phyloP scores from a whole-genome alignment of 768 basidiomycete species.

The Guyanaporus albipodus region DNA sequence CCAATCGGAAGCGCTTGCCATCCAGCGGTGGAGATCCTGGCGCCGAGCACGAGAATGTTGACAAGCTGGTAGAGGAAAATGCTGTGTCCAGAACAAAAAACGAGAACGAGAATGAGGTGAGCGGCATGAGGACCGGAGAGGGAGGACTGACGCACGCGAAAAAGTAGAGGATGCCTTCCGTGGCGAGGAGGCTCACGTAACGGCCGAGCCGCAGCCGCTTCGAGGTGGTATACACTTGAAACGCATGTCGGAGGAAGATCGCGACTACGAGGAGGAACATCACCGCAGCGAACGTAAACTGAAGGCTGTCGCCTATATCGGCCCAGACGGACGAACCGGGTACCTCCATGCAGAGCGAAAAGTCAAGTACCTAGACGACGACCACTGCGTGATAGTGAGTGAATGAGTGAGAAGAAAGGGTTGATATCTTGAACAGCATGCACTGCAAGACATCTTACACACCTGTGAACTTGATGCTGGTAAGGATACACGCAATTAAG shows the following conservation, averaged over 20 bases:
- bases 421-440: too few relatives aligned
- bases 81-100: too few relatives aligned
- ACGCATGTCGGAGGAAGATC: background rate
- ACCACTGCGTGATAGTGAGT: too few relatives aligned
- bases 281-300: background rate
- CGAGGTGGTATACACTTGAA: background rate
- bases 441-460: too few relatives aligned
- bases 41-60: background rate
- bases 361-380: background rate
- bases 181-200: constrained; percentile 1
- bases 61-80: background rate
- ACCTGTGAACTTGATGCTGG: background rate
- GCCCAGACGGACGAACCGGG: background rate
- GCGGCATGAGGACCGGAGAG: too few relatives aligned
- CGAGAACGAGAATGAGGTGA: background rate
- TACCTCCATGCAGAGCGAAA: background rate
- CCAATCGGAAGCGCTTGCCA: background rate
- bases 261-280: background rate
- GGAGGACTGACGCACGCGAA: constrained; percentile 10
- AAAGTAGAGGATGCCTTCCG: constrained; percentile 6
- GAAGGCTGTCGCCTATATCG: background rate
- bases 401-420: background rate
- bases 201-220: background rate
- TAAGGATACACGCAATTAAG: background rate
- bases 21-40: background rate